Conservation (phyloP, 306 rosid genomes). For the Acacia acuminata region DNA sequence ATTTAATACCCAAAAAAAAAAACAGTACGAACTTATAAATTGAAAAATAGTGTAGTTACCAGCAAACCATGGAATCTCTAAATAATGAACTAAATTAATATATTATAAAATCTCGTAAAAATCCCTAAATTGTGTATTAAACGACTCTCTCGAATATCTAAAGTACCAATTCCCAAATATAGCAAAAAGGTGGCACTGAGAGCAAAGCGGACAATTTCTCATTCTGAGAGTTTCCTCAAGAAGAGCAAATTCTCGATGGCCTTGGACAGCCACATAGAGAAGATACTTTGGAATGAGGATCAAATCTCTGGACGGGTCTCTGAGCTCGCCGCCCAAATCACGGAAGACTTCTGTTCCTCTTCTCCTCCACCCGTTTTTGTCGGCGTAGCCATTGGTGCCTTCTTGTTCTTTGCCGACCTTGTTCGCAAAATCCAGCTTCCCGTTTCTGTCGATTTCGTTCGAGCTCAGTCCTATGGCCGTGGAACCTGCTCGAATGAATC, state of each 20-base stretch:
- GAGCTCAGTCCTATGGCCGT: constrained; percentile 77
- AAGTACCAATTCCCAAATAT: too few relatives aligned
- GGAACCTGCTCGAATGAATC: constrained; percentile 59
- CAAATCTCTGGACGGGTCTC: constrained; percentile 69
- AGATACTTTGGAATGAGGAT: constrained; percentile 62
- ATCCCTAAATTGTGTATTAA: too few relatives aligned
- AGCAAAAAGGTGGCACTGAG: too few relatives aligned
- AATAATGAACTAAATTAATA: too few relatives aligned
- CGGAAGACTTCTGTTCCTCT: constrained; percentile 37
- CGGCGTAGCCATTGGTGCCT: constrained; percentile 91
- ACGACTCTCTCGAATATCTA: too few relatives aligned
- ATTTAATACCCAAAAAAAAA: too few relatives aligned
- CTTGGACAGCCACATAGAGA: constrained; percentile 52
- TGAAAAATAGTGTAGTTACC: too few relatives aligned
- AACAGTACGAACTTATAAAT: too few relatives aligned
- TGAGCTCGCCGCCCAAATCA: constrained; percentile 63
- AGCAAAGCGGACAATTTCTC: too few relatives aligned
- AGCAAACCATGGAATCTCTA: too few relatives aligned
- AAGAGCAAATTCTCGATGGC: not conserved
- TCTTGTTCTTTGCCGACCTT: constrained; percentile 79
- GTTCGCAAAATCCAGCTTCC: constrained; percentile 69
- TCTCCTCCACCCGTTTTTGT: constrained; percentile 56
- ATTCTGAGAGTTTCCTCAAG: too few relatives aligned
- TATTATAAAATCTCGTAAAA: too few relatives aligned
- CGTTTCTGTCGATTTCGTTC: constrained; percentile 60